Percentiles rank a stretch among this genome's conserved stretches.
Conservation (phyloP, 345 rosid genomes). For the Eucalyptus marginata region DNA sequence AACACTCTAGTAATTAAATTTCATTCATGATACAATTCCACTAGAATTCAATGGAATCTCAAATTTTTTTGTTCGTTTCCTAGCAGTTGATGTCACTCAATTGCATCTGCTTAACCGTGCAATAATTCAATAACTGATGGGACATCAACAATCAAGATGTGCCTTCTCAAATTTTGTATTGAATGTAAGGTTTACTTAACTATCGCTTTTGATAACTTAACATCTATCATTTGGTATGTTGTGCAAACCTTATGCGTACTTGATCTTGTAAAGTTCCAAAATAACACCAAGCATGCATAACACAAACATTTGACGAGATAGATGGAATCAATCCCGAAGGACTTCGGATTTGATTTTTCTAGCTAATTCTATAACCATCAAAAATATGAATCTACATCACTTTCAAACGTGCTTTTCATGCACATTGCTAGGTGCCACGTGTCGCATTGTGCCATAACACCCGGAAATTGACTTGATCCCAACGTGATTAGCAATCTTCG, state of each 20-base stretch:
- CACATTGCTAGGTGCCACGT: not conserved
- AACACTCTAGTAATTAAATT: not conserved
- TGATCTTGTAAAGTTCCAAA: not conserved
- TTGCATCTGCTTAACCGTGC: not conserved
- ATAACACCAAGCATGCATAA: not conserved
- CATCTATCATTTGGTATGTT: not conserved
- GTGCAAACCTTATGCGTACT: not conserved
- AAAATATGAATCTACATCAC: not conserved
- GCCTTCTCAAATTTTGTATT: not conserved
- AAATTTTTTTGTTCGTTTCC: rapidly evolving
- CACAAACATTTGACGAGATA: not conserved
- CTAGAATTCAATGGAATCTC: rapidly evolving
- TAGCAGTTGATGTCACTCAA: not conserved
- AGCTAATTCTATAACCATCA: not conserved
- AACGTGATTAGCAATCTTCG: not conserved
- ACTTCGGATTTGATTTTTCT: not conserved
- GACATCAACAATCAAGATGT: not conserved
- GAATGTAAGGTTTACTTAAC: not conserved
- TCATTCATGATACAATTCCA: not conserved
- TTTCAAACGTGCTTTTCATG: not conserved
- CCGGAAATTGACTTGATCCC: not conserved
- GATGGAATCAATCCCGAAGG: not conserved
- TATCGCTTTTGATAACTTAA: not conserved
- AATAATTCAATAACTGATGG: not conserved
- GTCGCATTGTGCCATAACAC: not conserved